phyloP scores from a whole-genome alignment of 192 early-diverging fungal species.

The Rhizoclosmatium globosum region DNA sequence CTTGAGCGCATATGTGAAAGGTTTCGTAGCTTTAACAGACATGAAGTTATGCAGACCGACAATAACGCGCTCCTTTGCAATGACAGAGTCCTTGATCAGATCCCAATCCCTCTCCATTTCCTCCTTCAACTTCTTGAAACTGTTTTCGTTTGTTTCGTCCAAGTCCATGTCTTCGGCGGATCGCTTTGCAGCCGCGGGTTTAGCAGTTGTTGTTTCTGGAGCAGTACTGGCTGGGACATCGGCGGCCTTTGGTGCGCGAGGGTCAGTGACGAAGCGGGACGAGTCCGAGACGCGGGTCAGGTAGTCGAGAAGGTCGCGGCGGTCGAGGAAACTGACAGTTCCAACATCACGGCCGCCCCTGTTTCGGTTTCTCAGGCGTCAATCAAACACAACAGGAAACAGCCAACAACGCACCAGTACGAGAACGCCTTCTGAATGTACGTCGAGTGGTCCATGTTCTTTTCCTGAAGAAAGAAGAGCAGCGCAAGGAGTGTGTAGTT shows the following conservation, averaged over 20 bases:
- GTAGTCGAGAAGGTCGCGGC: slow-evolving; percentile 74
- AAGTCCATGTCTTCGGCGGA: not conserved
- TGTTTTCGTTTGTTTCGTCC: not conserved
- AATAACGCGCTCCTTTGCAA: slow-evolving; percentile 23
- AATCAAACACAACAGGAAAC: not conserved
- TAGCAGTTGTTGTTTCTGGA: not conserved
- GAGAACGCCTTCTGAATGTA: slow-evolving; percentile 65
- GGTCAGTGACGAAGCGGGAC: not conserved
- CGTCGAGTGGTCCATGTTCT: slow-evolving; percentile 69
- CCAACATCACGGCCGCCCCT: slow-evolving; percentile 64
- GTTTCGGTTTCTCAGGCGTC: not conserved
- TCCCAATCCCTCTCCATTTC: slow-evolving; percentile 23
- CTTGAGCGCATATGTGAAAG: slow-evolving; percentile 35
- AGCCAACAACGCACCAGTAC: slow-evolving; percentile 16
- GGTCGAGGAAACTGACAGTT: slow-evolving; percentile 79
- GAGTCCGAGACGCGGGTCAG: slow-evolving; percentile 61
- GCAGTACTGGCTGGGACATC: not conserved
- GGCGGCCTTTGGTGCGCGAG: not conserved
- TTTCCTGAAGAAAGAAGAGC: slow-evolving; percentile 73
- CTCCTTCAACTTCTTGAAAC: not conserved
- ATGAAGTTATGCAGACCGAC: slow-evolving; percentile 30
- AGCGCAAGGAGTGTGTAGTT: slow-evolving; percentile 76
- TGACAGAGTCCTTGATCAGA: slow-evolving; percentile 1
- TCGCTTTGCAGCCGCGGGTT: not conserved
- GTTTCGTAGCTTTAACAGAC: slow-evolving; percentile 26